These are phyloP conservation scores for Alopecurus myosuroides DNA, from an alignment of 176 grass and related monocot species.

Conservation along the genomic window DNA sequence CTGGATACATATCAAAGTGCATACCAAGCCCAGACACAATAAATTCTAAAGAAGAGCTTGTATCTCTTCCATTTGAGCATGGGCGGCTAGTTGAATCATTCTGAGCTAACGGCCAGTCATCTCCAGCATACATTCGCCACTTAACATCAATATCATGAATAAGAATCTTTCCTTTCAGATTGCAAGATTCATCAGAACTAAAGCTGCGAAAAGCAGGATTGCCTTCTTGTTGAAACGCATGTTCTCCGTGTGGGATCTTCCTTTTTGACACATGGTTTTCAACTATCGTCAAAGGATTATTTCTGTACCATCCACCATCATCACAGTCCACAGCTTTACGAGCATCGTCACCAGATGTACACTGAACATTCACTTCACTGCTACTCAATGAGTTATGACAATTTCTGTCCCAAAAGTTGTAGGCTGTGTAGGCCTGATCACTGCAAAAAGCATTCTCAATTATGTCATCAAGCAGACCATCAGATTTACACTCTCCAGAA, in stretches of 20 bases:
- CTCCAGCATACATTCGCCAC: conserved; percentile 73
- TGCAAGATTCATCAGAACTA: conserved; percentile 39
- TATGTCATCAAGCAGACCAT: conserved; percentile 91
- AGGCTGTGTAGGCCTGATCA: conserved; percentile 9
- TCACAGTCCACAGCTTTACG: conserved; percentile 40
- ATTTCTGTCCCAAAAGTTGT: conserved; percentile 24
- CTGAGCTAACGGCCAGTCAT: conserved; percentile 61
- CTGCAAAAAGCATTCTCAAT: conserved; percentile 77
- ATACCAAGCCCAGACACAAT: conserved; percentile 56
- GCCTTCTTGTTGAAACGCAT: conserved; percentile 30
- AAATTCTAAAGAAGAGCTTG: conserved; percentile 61
- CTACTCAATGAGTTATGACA: conserved; percentile 32
- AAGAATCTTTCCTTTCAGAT: conserved; percentile 70
- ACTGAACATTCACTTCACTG: conserved; percentile 42
- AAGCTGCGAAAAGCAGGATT: conserved; percentile 34
- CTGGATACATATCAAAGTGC: conserved; percentile 84
- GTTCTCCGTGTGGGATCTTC: conserved; percentile 17
- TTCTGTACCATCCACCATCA: conserved; percentile 73
- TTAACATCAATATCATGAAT: conserved; percentile 78
- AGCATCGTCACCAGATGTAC: conserved; percentile 17
- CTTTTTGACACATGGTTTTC: conserved; percentile 90
- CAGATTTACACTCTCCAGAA: conserved; percentile 36
- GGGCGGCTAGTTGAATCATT: conserved; percentile 27
- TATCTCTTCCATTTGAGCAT: conserved; percentile 59
- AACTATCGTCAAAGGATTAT: conserved; percentile 56